Base-by-base conservation (phyloP, 768 basidiomycete species). In the Rhizopogon sp. region DNA sequence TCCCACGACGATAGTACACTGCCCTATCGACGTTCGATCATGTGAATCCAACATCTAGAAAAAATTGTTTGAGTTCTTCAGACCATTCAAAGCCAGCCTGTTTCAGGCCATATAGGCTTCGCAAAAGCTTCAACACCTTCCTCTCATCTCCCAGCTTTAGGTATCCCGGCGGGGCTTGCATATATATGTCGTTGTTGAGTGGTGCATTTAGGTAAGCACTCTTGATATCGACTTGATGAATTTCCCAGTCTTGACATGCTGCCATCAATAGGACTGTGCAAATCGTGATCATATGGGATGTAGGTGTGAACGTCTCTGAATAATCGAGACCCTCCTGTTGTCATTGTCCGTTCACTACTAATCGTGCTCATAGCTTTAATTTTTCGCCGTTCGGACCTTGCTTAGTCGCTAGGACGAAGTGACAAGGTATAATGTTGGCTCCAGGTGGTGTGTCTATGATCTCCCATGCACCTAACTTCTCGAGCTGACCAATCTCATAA, bases 91-190 rank as follows among this genome's bases (percentile, higher is more conserved):
- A 25, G 3, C 25, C 25, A 3, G 25, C 25, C 3, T 25, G 73
- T 17, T 70, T 71, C 3, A 78, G 64, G 0, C 78, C 72, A 55
- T 79, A 79, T 3, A 79, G 55, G 65, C 61, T 62, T 25, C 57
- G 0, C 54, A 43, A 0, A 70, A 61, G 11, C 52, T 47, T 54
- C 64, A 64, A 16, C 64, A 62, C 57, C 54, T 68, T 62, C 13
- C 65, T 52, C 25, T 69, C 66, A 3, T 64, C 39, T 35, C n/a
- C 43, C 2, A 43, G 14, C 3, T 39, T 47, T 3, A 47, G 35
- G 43, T 66, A 74, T 0, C 69, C 66, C 0, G 60, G 58, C 0
- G 75, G 74, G 52, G 73, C 70, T 3, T 45, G 0, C 69, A 77
- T 73, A 43, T 71, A 76, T 0, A 77, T 72, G 8, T 58, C 59